Evolutionary conservation across 2,329 filamentous ascomycete species (phyloP).

Genomic region (Colletotrichum zoysiae): DNA sequence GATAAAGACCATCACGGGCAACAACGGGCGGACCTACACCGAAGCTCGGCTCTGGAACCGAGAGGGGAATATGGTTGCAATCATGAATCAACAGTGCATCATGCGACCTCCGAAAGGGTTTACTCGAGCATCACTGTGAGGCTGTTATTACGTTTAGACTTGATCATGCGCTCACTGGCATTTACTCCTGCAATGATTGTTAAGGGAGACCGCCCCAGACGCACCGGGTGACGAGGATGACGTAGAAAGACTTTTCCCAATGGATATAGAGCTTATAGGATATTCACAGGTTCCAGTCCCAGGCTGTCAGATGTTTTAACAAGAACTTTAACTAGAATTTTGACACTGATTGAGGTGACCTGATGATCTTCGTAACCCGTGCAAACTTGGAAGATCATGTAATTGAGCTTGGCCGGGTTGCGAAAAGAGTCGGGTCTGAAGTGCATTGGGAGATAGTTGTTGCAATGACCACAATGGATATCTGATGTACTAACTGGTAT

Average conservation of each 20-base stretch:
- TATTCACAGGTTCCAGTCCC: neutral
- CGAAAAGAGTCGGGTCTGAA: neutral
- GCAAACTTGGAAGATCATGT: neutral
- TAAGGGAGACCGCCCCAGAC: neutral
- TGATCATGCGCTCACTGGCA: neutral
- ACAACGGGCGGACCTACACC: conserved; percentile 57
- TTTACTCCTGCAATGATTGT: neutral
- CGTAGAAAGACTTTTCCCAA: neutral
- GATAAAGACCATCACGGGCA: conserved; percentile 53
- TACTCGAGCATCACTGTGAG: conserved; percentile 21
- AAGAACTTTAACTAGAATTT: neutral
- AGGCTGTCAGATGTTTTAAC: neutral
- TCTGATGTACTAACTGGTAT: neutral
- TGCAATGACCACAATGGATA: neutral
- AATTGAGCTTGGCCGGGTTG: neutral
- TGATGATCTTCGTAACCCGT: neutral
- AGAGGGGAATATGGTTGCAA: conserved; percentile 58
- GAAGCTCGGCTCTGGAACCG: conserved; percentile 61
- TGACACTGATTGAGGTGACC: neutral
- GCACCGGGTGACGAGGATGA: neutral
- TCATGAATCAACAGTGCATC: conserved; percentile 62
- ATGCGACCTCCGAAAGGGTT: conserved; percentile 44
- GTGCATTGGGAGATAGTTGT: neutral
- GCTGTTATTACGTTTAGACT: neutral
- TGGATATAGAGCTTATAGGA: neutral